Base-by-base conservation (phyloP, 306 rosid genomes). In the Citrullus mucosospermus region DNA sequence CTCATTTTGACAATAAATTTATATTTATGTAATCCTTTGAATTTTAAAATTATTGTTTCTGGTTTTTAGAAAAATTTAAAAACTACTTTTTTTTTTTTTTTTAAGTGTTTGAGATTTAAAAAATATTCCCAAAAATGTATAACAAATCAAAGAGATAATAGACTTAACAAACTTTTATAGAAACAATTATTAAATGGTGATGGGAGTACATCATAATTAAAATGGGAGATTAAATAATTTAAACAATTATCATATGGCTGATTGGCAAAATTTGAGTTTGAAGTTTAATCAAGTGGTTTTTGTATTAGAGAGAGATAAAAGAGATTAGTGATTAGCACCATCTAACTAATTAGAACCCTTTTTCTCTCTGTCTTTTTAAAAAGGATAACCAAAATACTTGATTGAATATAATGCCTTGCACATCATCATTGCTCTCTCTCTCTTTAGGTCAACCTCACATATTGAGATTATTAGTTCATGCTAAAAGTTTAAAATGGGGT, bases 221-320 rank as follows among this genome's bases (percentile, higher is more conserved):
- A 71, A 48, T 48, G 9, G 11, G 22, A 48, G 58, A 46, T 71
- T 71, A 71, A 48, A 71, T 71, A 71, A 71, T 72, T 50, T 1
- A 50, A 72, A 32, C 28, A 28, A 72, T 50, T 72, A 1, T 13
- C 5, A 50, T 50, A 44, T 28, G 77, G 15, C 3, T 72, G 60
- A 72, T 72, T 50, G 77, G 77, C 60, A 72, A 72, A 72, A 48
- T 72, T 72, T 72, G 43, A 50, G 77, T 72, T 50, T 72, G 41
- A 72, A 72, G 77, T 16, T 72, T 72, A 50, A 72, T 72, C 77
- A 72, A 72, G 77, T 72, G 76, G n/a, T 43, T 69, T 63, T 43
- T 44, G 4, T 69, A 48, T 41, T 25, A 20, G 55, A 44, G 55
- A 44, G 50, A 34, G 22, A 12, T 32, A 20, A 15, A 15, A 43